Evolutionary conservation across 371 early-diverging fungal species (phyloP), one percentile per base, ranked within the genome.

Genomic region (Mucor mucedo): DNA sequence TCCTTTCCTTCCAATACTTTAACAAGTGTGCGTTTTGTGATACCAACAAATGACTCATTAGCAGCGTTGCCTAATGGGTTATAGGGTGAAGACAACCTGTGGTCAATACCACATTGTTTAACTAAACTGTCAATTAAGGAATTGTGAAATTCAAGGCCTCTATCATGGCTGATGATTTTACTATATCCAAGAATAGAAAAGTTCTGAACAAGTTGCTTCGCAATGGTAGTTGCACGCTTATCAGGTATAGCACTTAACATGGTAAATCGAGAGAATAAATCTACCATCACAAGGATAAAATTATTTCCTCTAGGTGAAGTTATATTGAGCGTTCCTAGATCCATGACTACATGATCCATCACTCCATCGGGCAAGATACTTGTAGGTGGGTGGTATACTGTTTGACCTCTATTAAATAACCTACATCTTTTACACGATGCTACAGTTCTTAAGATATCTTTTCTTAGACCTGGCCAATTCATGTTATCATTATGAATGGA

Each of bases 291-390:
- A n/a, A n/a, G n/a, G n/a, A 62, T 55, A 21, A 39, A 62, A 40
- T 62, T 62, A 28, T 55, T 62, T 14, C 55, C 63, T n/a, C 14
- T 7, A n/a, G 39, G 6, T 27, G 49, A 39, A 0, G 55, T 62
- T 5, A 28, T 16, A 49, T 45, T 39, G 13, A 62, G 39, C 13
- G n/a, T 11, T 9, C 62, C 55, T 3, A 62, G 49, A 53, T 53
- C 61, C 50, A 59, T 59, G 9, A n/a, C 29, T 35, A 10, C 7
- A 62, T 5, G 55, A 45, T 53, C 58, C 5, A 57, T 45, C 13
- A 47, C 47, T 33, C 41, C 29, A 47, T 44, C 48, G 16, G 58
- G n/a, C 32, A 16, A 10, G 6, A 40, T 28, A 44, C 58, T 47
- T 10, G 27, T 42, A 38, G 45, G 57, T 5, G 45, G 45, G 45